phyloP scores from a whole-genome alignment of 2,329 filamentous ascomycete species.

The Clonostachys sp. region DNA sequence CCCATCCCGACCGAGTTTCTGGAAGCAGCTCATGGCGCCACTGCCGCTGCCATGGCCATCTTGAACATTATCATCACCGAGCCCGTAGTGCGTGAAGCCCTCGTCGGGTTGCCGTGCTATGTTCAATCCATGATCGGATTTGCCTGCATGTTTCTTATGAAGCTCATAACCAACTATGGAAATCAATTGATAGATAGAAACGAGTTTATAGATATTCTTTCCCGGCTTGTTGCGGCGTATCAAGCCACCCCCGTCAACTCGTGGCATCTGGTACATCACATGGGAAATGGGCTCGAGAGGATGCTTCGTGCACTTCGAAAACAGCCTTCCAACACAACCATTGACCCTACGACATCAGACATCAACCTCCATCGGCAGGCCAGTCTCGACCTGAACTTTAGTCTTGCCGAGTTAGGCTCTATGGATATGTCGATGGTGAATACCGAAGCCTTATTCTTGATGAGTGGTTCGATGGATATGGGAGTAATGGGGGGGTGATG shows the following conservation, averaged over 20 bases:
- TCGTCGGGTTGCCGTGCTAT: constrained; percentile 41
- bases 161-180: constrained; percentile 30
- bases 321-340: background rate
- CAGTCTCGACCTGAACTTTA: too few species aligned
- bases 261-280: constrained; percentile 38
- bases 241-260: constrained; percentile 30
- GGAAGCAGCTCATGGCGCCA: constrained; percentile 21
- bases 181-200: constrained; percentile 24
- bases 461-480: too few species aligned
- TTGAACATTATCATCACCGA: constrained; percentile 37
- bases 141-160: constrained; percentile 44
- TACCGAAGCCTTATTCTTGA: too few species aligned
- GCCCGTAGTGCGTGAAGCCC: constrained; percentile 29
- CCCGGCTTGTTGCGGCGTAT: constrained; percentile 29
- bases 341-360: too few species aligned
- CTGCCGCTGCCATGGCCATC: constrained; percentile 33
- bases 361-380: too few species aligned
- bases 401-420: too few species aligned
- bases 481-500: too few species aligned
- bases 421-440: too few species aligned
- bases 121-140: constrained; percentile 48
- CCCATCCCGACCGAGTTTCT: constrained; percentile 24
- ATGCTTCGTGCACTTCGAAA: constrained; percentile 16
- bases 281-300: constrained; percentile 38
- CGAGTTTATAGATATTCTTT: constrained; percentile 28